Conservation (phyloP, 2,329 filamentous ascomycete species). For the Aspergillus pseudoviridinutans region DNA sequence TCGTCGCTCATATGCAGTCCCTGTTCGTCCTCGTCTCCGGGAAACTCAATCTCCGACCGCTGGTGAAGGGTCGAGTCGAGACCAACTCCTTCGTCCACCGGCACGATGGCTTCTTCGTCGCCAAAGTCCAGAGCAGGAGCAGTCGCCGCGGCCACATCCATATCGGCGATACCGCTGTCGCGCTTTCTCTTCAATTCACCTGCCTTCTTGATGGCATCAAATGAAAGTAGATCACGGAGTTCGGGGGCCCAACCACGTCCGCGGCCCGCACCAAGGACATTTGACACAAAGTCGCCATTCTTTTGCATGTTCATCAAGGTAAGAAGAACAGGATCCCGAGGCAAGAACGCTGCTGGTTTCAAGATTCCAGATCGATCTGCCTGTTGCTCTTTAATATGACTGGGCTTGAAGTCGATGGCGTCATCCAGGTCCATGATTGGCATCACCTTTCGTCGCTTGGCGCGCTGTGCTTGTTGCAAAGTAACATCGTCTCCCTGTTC, state of each 20-base stretch:
- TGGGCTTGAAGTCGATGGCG: slow-evolving; percentile 70
- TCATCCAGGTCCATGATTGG: slow-evolving; percentile 70
- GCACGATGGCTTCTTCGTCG: slow-evolving; percentile 58
- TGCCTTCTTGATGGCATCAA: slow-evolving; percentile 71
- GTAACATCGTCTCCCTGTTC: slow-evolving; percentile 47
- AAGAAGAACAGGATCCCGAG: slow-evolving; percentile 79
- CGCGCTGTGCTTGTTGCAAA: slow-evolving; percentile 65
- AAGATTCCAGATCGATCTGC: slow-evolving; percentile 81
- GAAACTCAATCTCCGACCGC: slow-evolving; percentile 62
- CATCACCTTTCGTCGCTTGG: slow-evolving; percentile 66
- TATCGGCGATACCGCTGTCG: slow-evolving; percentile 78
- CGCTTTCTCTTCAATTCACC: slow-evolving; percentile 91
- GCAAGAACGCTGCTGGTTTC: slow-evolving; percentile 75
- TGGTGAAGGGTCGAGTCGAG: slow-evolving; percentile 47
- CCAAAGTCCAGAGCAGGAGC: slow-evolving; percentile 58
- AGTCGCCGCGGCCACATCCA: slow-evolving; percentile 66
- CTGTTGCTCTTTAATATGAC: slow-evolving; percentile 81
- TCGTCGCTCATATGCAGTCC: slow-evolving; percentile 45
- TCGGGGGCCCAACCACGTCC: slow-evolving; percentile 85
- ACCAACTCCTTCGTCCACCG: slow-evolving; percentile 49
- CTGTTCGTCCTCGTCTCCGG: slow-evolving; percentile 53
- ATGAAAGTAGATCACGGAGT: slow-evolving; percentile 82
- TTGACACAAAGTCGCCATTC: slow-evolving; percentile 83
- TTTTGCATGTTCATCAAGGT: slow-evolving; percentile 90
- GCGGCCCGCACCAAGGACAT: slow-evolving; percentile 76